A percentile compares a stretch with the other conserved stretches of the same genome.
Evolutionary conservation across 2,329 filamentous ascomycete genomes (phyloP).

Genomic region (Diaporthe sp.): DNA sequence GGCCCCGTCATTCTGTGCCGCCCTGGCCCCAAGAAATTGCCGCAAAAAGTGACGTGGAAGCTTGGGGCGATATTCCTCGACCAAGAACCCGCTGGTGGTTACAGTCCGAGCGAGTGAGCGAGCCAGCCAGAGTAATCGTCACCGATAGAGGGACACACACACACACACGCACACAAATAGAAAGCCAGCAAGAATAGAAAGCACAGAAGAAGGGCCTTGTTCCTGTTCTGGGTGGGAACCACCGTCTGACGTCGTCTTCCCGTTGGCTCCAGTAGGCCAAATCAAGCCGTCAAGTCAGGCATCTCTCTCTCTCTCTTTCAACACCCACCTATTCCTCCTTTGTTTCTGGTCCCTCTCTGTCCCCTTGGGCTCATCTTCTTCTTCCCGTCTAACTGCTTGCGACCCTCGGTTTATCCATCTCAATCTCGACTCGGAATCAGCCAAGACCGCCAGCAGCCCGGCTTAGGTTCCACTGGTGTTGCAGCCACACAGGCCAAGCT

Average conservation of each 20-base stretch:
- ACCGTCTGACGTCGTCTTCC: constrained; percentile 7
- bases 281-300: neutral
- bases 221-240: neutral
- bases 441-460: constrained; percentile 26
- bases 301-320: neutral
- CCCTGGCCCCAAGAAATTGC: constrained; percentile 14
- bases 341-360: neutral
- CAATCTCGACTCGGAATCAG: constrained; percentile 18
- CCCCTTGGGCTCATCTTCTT: neutral
- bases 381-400: neutral
- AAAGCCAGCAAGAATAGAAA: too few relatives aligned
- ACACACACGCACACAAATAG: too few relatives aligned
- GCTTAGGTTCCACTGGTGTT: constrained; percentile 34
- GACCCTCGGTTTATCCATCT: neutral
- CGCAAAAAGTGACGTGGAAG: constrained; percentile 29
- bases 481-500: constrained; percentile 34
- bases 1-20: neutral
- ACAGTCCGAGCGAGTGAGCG: neutral
- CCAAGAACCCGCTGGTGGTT: neutral
- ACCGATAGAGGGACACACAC: neutral
- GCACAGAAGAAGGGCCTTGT: neutral
- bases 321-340: neutral
- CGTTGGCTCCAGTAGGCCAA: neutral
- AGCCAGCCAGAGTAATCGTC: neutral
- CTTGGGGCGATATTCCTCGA: constrained; percentile 1